A percentile compares a stretch with the other conserved stretches of the same genome.
Evolutionary conservation across 345 rosid species (phyloP).

Genomic region (Rhodamnia rubescens): DNA sequence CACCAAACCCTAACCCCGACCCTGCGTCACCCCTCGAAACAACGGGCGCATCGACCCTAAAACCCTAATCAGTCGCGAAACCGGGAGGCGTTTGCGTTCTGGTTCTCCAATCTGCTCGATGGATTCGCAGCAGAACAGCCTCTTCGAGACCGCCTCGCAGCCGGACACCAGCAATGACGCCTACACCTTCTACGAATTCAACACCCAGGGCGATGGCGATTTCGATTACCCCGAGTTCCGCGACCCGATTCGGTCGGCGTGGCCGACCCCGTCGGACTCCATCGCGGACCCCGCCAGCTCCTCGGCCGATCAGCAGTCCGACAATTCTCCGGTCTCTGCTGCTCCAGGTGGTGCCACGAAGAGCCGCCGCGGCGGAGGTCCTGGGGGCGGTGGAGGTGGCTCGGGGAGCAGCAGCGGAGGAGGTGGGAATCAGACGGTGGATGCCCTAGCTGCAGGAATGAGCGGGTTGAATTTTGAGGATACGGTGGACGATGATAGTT

Average conservation of each 20-base stretch:
- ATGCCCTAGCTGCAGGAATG: slow-evolving; percentile 63
- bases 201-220: slow-evolving; percentile 94
- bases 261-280: slow-evolving; percentile 96
- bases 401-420: slow-evolving; percentile 12
- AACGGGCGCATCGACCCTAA: slow-evolving; percentile 11
- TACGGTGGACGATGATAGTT: slow-evolving; percentile 72
- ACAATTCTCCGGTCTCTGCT: slow-evolving; percentile 43
- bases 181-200: slow-evolving; percentile 89
- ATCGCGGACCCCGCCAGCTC: slow-evolving; percentile 39
- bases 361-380: slow-evolving; percentile 3
- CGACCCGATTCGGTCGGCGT: slow-evolving; percentile 27
- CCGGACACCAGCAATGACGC: slow-evolving; percentile 85
- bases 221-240: slow-evolving; percentile 90
- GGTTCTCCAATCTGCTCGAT: slow-evolving; percentile 6
- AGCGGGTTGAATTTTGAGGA: slow-evolving; percentile 93
- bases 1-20: slow-evolving; percentile 5
- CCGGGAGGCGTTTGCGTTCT: not conserved
- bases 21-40: not conserved
- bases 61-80: not conserved
- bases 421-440: slow-evolving; percentile 35
- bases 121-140: slow-evolving; percentile 69
- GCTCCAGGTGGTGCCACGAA: slow-evolving; percentile 21
- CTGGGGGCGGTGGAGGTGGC: slow-evolving; percentile 14
- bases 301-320: slow-evolving; percentile 23
- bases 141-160: slow-evolving; percentile 90